These are phyloP conservation scores for Rhododendron mucronatum DNA, from an alignment of 148 eudicot species.

Conservation along the genomic window DNA sequence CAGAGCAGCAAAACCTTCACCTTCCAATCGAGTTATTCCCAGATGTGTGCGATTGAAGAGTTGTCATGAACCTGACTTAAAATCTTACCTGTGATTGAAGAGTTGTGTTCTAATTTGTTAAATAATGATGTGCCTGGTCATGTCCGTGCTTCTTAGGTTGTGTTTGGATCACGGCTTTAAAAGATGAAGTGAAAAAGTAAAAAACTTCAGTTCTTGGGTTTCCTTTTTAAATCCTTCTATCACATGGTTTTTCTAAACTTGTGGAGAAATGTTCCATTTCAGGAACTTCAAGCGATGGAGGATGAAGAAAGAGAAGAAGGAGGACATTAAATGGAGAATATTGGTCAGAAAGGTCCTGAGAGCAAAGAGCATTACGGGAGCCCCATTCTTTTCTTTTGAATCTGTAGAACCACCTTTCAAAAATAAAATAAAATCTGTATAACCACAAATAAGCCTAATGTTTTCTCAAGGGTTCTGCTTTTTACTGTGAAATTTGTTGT, in stretches of 20 bases:
- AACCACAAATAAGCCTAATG: not conserved
- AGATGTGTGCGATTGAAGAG: not conserved
- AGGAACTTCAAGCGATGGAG: constrained; percentile 62
- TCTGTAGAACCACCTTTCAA: not conserved
- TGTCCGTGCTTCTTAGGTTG: not conserved
- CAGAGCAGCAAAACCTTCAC: not conserved
- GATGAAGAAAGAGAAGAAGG: constrained; percentile 60
- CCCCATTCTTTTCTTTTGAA: constrained; percentile 64
- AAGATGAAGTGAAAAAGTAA: not conserved
- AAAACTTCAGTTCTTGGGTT: not conserved
- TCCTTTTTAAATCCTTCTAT: not conserved
- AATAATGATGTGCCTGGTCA: not conserved
- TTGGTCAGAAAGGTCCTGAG: constrained; percentile 80
- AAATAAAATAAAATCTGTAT: no score
- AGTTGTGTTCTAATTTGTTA: not conserved
- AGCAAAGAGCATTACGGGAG: constrained; percentile 78
- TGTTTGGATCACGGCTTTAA: not conserved
- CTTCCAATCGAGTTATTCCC: not conserved
- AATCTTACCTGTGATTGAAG: no score
- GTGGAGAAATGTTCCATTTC: not conserved
- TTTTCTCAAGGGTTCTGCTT: not conserved
- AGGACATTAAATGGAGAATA: constrained; percentile 80
- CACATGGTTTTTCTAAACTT: not conserved
- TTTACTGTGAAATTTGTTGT: not conserved
- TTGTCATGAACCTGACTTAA: no score